A percentile compares a stretch with the other conserved stretches of the same genome.
Conservation (phyloP, 2,329 filamentous ascomycete genomes). For the Aspergillus sergii region DNA sequence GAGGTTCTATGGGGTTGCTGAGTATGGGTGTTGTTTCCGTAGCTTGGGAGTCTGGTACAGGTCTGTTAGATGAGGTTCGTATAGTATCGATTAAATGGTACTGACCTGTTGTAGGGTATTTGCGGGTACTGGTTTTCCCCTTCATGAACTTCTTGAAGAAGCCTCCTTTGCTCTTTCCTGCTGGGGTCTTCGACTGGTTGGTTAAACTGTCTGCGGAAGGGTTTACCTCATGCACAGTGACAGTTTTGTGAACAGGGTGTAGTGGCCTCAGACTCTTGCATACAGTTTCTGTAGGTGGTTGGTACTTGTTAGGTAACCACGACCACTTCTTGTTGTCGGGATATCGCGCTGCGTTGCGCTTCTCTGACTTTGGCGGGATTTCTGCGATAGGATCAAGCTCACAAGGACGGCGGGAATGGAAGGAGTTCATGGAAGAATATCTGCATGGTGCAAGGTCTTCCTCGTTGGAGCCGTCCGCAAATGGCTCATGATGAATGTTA, state of each 20-base stretch:
- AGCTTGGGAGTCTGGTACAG: conserved; percentile 10
- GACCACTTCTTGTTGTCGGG: conserved; percentile 48
- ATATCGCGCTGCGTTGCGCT: conserved; percentile 22
- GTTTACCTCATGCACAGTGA: conserved; percentile 29
- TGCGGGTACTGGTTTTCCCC: conserved; percentile 45
- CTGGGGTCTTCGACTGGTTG: conserved; percentile 10
- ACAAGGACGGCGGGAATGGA: conserved; percentile 28
- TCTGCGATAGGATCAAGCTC: conserved; percentile 50
- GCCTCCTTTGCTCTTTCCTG: conserved; percentile 42
- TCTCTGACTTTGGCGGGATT: conserved; percentile 36
- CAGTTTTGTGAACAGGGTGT: conserved; percentile 29
- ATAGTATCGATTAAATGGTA: background rate
- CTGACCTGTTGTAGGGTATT: conserved; percentile 41
- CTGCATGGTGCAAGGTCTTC: conserved; percentile 2
- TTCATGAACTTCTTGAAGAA: conserved; percentile 58
- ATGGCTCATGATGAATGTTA: conserved; percentile 6
- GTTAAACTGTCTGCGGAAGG: conserved; percentile 14
- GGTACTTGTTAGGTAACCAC: conserved; percentile 46
- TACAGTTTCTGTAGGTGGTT: conserved; percentile 28
- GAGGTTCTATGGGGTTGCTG: conserved; percentile 18
- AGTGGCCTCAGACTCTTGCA: conserved; percentile 26
- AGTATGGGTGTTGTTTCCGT: conserved; percentile 13
- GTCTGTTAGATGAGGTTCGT: background rate
- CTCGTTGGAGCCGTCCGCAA: conserved; percentile 23
- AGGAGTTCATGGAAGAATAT: conserved; percentile 26